Evolutionary conservation across 139 green algal species (phyloP), one percentile per base, ranked within the genome.

Genomic region (Picochlorum sp.): DNA sequence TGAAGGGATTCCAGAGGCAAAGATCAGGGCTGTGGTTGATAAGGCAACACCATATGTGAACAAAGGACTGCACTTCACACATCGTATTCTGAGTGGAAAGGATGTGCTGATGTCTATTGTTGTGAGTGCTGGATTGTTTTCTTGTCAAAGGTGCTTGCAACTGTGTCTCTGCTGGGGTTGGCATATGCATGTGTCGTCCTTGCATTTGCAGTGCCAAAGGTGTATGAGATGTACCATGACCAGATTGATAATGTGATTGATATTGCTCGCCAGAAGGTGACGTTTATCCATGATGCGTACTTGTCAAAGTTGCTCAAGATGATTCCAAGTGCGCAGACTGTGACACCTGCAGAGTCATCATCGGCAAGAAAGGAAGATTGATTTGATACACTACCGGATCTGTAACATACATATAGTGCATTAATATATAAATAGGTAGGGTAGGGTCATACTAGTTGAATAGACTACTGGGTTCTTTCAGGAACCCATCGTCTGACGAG

Each of bases 171-270:
- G 10, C 24, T 82, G 2, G 65, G 56, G 16, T 63, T 84, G 66
- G 71, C 66, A 15, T 74, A 73, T 31, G 14, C 54, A 6, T 34
- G 28, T 18, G 49, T 75, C 44, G 15, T 73, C 4, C 18, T 72
- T 3, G 60, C 74, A 4, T 80, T 81, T 26, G 55, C 31, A 13
- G 21, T 68, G n/a, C 72, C 64, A 20, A 83, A 86, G 74, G 52
- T 79, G 38, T 86, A 86, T 47, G 80, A 86, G 71, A 58, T 85
- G 64, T 80, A 73, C 54, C 77, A 86, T 68, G 68, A 73, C 7
- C 66, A 86, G 61, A 78, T 86, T 58, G 80, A 86, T 62, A 31
- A 49, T 23, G 59, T 44, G 9, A 6, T 80, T 16, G 38, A 66
- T 58, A 73, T 62, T 26, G 77, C 47, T 4, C 66, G 73, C 8